Evolutionary conservation across 306 rosid species (phyloP), one percentile per base, ranked within the genome.

Genomic region (Quillaja saponaria): DNA sequence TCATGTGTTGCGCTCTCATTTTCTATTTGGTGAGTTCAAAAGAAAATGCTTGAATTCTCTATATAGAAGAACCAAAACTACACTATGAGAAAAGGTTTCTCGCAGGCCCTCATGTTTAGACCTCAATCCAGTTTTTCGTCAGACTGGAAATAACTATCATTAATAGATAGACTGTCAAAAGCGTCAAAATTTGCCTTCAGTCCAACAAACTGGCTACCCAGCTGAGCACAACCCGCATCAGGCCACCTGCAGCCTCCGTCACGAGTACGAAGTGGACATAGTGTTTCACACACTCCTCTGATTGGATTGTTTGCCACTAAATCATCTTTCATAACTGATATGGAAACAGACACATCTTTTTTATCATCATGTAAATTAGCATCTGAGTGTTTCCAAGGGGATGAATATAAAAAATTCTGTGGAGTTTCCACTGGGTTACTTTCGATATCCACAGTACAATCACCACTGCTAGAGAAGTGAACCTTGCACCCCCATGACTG

Each of bases 161-260:
- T 66, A 58, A 88, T 84, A 13, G 88, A 84, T 13, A 92, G 87
- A 37, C 75, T 82, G 75, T 92, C 96, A 55, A 92, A 83, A 14
- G 96, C 99, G 70, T 92, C 99, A 54, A 78, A 92, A 77, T 92
- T 92, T 51, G 96, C 96, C 82, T 80, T 92, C 8, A 92, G 65
- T 44, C 99, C 96, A 17, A 89, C 80, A 76, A 89, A 86, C 57
- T 92, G 99, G 78, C 96, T 89, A 35, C 87, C 66, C 48, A 80
- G 59, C 71, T 85, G 96, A 55, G 96, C 99, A 81, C 99, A 92
- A 31, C 67, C 86, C 39, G 95, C 81, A 68, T 80, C 81, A 9
- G 96, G 96, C 99, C 99, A 92, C 63, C 78, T 73, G 78, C 99
- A 92, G 58, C 83, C 83, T 72, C 96, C 96, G 16, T 76, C 95